Conservation (phyloP, 805 yeast species). For the Suhomyces faveliae region DNA sequence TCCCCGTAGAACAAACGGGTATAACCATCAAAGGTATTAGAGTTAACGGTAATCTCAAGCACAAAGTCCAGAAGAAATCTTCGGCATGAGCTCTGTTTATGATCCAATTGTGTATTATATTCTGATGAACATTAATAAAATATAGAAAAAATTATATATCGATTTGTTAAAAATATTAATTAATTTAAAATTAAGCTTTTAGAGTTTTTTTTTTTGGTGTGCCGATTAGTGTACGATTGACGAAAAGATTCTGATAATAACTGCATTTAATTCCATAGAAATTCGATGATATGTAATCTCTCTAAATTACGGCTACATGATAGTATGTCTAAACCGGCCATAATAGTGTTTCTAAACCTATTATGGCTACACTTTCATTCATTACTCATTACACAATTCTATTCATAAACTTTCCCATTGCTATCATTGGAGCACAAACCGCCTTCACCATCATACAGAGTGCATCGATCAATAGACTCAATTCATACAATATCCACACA, state of each 20-base stretch:
- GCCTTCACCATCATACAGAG: constrained; percentile 46
- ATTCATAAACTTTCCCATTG: constrained; percentile 44
- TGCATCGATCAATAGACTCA: constrained; percentile 42
- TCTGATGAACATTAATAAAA: background rate
- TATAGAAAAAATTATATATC: background rate
- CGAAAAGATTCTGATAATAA: too few relatives aligned
- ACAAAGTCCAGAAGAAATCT: constrained; percentile 7
- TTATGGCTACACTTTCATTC: too few relatives aligned
- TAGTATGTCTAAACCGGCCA: too few relatives aligned
- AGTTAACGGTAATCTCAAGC: constrained; percentile 31
- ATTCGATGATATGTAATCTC: too few relatives aligned
- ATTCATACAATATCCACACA: constrained; percentile 42
- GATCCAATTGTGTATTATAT: background rate
- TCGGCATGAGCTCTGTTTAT: background rate
- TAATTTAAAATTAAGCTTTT: background rate
- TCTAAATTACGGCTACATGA: too few relatives aligned
- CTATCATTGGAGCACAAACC: constrained; percentile 47
- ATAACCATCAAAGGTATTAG: constrained; percentile 43
- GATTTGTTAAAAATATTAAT: background rate
- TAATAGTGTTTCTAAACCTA: too few relatives aligned
- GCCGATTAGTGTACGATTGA: too few relatives aligned
- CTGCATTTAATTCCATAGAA: too few relatives aligned
- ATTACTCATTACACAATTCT: constrained; percentile 30
- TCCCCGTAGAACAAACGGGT: constrained; percentile 47
- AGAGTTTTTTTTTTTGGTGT: background rate